These are phyloP conservation scores for Phytophthora brassicae DNA, from an alignment of 352 stramenopile species.

Conservation along the genomic window DNA sequence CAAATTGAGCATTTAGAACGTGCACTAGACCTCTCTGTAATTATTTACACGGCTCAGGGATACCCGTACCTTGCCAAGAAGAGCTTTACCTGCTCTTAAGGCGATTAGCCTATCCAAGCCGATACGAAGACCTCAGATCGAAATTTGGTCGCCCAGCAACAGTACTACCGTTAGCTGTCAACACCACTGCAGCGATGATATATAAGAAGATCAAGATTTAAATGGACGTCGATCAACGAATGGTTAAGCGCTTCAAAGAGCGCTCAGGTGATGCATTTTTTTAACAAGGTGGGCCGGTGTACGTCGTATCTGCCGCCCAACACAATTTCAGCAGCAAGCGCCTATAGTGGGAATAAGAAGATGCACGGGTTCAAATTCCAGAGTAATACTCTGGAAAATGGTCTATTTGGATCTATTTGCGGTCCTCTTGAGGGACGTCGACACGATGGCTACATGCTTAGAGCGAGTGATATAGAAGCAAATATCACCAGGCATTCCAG, in stretches of 20 bases:
- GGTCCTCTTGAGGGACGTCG: background rate
- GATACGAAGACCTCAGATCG: background rate
- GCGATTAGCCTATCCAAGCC: background rate
- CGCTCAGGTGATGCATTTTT: conserved; percentile 4
- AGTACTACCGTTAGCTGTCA: background rate
- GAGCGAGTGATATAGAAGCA: background rate
- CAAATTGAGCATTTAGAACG: background rate
- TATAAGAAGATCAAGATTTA: conserved; percentile 6
- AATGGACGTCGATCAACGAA: conserved; percentile 8
- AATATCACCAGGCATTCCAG: background rate
- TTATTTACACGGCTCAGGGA: background rate
- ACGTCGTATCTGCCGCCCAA: conserved; percentile 5
- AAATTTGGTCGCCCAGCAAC: background rate
- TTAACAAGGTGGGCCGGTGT: background rate
- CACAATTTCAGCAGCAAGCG: background rate
- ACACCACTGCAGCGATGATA: background rate
- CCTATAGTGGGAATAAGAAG: conserved; percentile 15
- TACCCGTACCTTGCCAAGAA: background rate
- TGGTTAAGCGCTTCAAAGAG: background rate
- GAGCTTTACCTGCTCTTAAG: background rate
- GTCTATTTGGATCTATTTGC: background rate
- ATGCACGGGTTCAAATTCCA: conserved; percentile 10
- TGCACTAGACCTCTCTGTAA: background rate
- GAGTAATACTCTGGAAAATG: conserved; percentile 5
- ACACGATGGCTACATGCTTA: conserved; percentile 8